These are phyloP conservation scores for Candida corydali DNA, from an alignment of 805 yeast species.

Conservation along the genomic window DNA sequence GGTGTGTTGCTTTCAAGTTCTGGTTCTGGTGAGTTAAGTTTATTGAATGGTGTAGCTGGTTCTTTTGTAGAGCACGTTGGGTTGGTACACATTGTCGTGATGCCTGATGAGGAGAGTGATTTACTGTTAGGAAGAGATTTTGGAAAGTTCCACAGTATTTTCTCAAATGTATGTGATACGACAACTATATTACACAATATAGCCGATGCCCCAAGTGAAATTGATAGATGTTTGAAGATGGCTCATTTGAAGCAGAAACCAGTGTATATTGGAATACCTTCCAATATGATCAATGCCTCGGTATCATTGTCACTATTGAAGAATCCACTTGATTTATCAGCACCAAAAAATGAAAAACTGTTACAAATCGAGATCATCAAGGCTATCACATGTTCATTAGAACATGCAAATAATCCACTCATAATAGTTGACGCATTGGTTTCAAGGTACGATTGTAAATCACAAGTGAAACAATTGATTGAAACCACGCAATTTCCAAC, in stretches of 20 bases:
- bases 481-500: constrained; percentile 39
- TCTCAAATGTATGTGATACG: constrained; percentile 33
- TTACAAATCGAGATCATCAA: constrained; percentile 35
- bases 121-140: no score
- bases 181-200: constrained; percentile 34
- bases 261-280: constrained; percentile 37
- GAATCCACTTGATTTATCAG: constrained; percentile 31
- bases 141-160: constrained; percentile 39
- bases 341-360: constrained; percentile 30
- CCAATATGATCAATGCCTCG: constrained; percentile 33
- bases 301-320: constrained; percentile 33
- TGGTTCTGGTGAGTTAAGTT: constrained; percentile 40
- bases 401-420: constrained; percentile 28
- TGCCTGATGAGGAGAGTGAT: constrained; percentile 25
- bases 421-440: constrained; percentile 40
- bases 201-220: constrained; percentile 32
- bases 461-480: constrained; percentile 29
- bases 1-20: constrained; percentile 36
- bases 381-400: constrained; percentile 22
- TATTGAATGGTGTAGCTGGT: constrained; percentile 38
- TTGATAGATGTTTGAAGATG: constrained; percentile 36
- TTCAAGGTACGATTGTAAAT: constrained; percentile 33
- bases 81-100: constrained; percentile 36
- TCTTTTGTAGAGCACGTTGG: constrained; percentile 41
- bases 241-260: constrained; percentile 37